Evolutionary conservation across 2,329 filamentous ascomycete species (phyloP).

Genomic region (Aspergillus alliaceus): DNA sequence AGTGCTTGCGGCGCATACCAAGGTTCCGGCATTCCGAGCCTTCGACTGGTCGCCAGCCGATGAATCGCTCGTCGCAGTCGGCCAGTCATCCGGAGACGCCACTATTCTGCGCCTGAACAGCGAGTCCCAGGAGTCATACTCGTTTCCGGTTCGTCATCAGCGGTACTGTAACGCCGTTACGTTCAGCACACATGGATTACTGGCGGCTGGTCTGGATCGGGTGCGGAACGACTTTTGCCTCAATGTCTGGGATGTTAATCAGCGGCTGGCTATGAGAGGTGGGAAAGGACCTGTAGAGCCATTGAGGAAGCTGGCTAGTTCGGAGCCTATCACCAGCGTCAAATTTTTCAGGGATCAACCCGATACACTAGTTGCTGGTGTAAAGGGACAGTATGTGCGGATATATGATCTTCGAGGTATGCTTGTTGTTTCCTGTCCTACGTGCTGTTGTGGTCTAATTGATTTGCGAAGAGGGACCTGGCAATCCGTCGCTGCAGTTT

Average conservation of each 20-base stretch:
- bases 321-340: conserved; percentile 63
- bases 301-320: conserved; percentile 60
- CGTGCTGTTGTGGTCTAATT: conserved; percentile 1
- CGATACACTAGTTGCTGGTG: conserved; percentile 61
- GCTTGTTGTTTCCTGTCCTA: conserved; percentile 13
- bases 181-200: conserved; percentile 56
- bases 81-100: conserved; percentile 62
- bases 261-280: conserved; percentile 39
- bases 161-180: conserved; percentile 65
- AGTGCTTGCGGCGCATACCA: conserved; percentile 53
- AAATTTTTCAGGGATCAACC: conserved; percentile 63
- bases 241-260: conserved; percentile 64
- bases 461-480: conserved; percentile 31
- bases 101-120: conserved; percentile 58
- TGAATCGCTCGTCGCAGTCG: conserved; percentile 59
- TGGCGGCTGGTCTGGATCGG: conserved; percentile 63
- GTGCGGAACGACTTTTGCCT: conserved; percentile 65
- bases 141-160: conserved; percentile 62
- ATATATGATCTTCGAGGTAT: conserved; percentile 63
- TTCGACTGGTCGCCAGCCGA: conserved; percentile 66
- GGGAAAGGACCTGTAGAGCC: conserved; percentile 46
- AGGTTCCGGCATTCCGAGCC: conserved; percentile 61
- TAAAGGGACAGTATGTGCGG: conserved; percentile 60
- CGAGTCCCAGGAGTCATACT: conserved; percentile 45
- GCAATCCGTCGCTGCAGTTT: conserved; percentile 47